Evolutionary conservation across 495 filamentous ascomycete genomes (phyloP).

Genomic region (Beverwykella pulmonaria): DNA sequence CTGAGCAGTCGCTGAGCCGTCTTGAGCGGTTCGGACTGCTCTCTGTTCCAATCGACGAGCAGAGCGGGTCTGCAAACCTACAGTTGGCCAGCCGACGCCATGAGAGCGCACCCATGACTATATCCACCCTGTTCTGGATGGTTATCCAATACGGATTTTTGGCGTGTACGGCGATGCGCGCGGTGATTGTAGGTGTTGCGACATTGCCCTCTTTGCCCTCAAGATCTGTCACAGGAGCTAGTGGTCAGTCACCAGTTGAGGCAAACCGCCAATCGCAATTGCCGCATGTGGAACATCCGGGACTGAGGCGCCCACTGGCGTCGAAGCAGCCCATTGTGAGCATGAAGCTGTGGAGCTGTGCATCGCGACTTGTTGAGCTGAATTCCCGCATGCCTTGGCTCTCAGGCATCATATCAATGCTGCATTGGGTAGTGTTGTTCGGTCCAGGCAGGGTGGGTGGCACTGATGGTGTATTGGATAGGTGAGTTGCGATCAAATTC

Average conservation of each 20-base stretch:
- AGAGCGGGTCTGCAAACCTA: slow-evolving; percentile 24
- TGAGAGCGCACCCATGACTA: slow-evolving; percentile 33
- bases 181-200: slow-evolving; percentile 57
- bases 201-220: slow-evolving; percentile 58
- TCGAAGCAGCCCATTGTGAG: slow-evolving; percentile 69
- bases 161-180: slow-evolving; percentile 64
- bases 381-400: slow-evolving; percentile 86
- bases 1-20: slow-evolving; percentile 32
- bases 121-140: slow-evolving; percentile 64
- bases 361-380: slow-evolving; percentile 69
- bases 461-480: slow-evolving; percentile 79
- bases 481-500: slow-evolving; percentile 63
- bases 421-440: slow-evolving; percentile 69
- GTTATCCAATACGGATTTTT: slow-evolving; percentile 70
- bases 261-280: slow-evolving; percentile 32
- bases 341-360: slow-evolving; percentile 72
- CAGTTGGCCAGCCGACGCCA: slow-evolving; percentile 19
- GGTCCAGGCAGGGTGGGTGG: slow-evolving; percentile 74
- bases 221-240: slow-evolving; percentile 43
- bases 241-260: slow-evolving; percentile 34
- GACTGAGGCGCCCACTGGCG: slow-evolving; percentile 32
- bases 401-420: slow-evolving; percentile 66
- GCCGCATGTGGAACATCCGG: slow-evolving; percentile 14
- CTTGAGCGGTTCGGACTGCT: slow-evolving; percentile 48
- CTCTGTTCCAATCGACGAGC: slow-evolving; percentile 17